A percentile compares a stretch with the other conserved stretches of the same genome.
phyloP scores from a whole-genome alignment of 257 asterid species.

The Ophiorrhiza pumila region DNA sequence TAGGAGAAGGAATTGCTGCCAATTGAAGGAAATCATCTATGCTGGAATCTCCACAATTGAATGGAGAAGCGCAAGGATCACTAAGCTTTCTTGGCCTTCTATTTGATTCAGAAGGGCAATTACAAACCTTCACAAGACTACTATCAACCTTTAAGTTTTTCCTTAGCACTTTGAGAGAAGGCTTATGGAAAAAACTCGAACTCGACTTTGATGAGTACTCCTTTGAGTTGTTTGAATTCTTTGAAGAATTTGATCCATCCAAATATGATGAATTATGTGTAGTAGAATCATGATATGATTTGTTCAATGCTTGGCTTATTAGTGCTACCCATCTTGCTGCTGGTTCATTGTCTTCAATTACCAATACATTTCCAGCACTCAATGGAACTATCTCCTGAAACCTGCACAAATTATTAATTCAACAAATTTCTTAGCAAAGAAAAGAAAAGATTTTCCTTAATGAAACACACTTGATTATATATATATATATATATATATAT shows the following conservation, averaged over 20 bases:
- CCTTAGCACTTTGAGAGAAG: slow-evolving; percentile 51
- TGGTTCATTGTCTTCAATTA: slow-evolving; percentile 86
- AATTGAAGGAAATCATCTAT: slow-evolving; percentile 31
- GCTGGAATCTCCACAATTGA: slow-evolving; percentile 16
- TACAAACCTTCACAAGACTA: slow-evolving; percentile 51
- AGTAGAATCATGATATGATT: slow-evolving; percentile 45
- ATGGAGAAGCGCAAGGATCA: slow-evolving; percentile 34
- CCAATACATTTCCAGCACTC: slow-evolving; percentile 85
- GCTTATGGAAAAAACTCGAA: slow-evolving; percentile 48
- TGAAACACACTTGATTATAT: too few species aligned
- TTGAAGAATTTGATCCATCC: slow-evolving; percentile 26
- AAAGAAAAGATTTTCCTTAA: not conserved
- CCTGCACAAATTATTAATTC: slow-evolving; percentile 32
- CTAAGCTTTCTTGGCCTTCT: slow-evolving; percentile 34
- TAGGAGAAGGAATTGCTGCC: slow-evolving; percentile 38
- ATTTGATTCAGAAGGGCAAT: slow-evolving; percentile 38
- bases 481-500: too few species aligned
- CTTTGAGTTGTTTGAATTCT: slow-evolving; percentile 24
- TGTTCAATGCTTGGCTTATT: slow-evolving; percentile 78
- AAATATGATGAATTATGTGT: slow-evolving; percentile 21
- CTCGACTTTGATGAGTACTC: slow-evolving; percentile 24
- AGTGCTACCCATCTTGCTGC: slow-evolving; percentile 88
- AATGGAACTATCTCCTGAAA: slow-evolving; percentile 95
- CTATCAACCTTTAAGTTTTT: slow-evolving; percentile 51
- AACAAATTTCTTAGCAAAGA: not conserved